phyloP scores from a whole-genome alignment of 106 monocot genomes.

The Dendrobium chrysotoxum region DNA sequence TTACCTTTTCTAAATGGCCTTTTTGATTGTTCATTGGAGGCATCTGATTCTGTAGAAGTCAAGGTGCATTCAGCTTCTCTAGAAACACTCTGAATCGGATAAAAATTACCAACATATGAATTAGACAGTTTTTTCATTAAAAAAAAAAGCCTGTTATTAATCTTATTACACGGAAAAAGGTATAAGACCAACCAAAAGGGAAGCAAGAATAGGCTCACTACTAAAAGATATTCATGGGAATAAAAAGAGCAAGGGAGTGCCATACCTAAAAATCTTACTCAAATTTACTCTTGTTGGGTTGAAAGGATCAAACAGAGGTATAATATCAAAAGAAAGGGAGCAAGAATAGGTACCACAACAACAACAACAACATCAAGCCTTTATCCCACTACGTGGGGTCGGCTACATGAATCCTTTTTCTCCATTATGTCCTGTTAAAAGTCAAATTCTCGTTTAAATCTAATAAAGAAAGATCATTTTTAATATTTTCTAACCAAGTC shows the following conservation, averaged over 20 bases:
- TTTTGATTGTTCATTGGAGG: not conserved
- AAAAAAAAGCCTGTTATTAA: not conserved
- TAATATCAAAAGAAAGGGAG: too few relatives aligned
- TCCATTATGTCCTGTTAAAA: too few relatives aligned
- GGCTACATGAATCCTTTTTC: too few relatives aligned
- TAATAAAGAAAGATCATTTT: too few relatives aligned
- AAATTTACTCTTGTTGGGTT: not conserved
- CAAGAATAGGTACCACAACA: not conserved
- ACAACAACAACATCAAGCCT: too few relatives aligned
- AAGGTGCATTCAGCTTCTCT: slow-evolving; percentile 1
- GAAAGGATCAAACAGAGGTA: not conserved
- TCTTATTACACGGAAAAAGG: not conserved
- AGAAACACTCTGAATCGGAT: not conserved
- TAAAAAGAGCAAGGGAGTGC: not conserved
- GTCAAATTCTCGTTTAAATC: too few relatives aligned
- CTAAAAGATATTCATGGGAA: not conserved
- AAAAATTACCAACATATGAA: not conserved
- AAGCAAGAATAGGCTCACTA: not conserved
- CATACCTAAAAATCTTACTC: not conserved
- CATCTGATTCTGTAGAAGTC: not conserved
- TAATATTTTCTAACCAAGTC: too few relatives aligned
- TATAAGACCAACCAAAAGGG: not conserved
- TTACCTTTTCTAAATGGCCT: slow-evolving; percentile 7
- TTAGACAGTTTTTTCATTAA: not conserved
- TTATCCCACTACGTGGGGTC: too few relatives aligned